phyloP scores from a whole-genome alignment of 257 asterid species.

The Nicotiana noctiflora region DNA sequence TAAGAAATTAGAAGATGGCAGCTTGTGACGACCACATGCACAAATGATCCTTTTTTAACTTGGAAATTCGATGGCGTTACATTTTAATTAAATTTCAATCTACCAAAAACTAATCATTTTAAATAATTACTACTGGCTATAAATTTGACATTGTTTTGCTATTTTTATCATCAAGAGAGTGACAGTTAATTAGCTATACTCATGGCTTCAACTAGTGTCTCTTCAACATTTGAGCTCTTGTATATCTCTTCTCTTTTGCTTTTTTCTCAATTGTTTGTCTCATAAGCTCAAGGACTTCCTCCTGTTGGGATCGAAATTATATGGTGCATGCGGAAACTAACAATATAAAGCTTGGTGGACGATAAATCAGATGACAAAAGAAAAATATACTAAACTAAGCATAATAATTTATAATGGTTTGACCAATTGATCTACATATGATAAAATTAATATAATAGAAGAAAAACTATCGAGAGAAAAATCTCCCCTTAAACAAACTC shows the following conservation, averaged over 20 bases:
- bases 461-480: too few species aligned
- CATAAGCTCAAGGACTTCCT: slow-evolving; percentile 25
- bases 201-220: slow-evolving; percentile 6
- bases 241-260: slow-evolving; percentile 17
- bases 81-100: not conserved
- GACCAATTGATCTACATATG: too few species aligned
- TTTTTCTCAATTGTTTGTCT: slow-evolving; percentile 5
- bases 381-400: too few species aligned
- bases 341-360: too few species aligned
- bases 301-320: too few species aligned
- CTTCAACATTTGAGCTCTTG: slow-evolving; percentile 11
- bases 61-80: not conserved
- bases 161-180: not conserved
- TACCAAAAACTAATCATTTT: not conserved
- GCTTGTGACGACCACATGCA: not conserved
- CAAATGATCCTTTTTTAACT: not conserved
- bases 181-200: not conserved
- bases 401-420: too few species aligned
- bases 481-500: too few species aligned
- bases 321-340: too few species aligned
- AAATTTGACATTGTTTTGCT: not conserved
- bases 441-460: too few species aligned
- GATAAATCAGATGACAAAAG: too few species aligned
- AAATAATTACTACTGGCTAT: not conserved
- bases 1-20: not conserved